Percentiles rank a stretch among this genome's conserved stretches.
Evolutionary conservation across 169 alveolate genomes (phyloP).

Genomic region (Plasmodium reichenowi): DNA sequence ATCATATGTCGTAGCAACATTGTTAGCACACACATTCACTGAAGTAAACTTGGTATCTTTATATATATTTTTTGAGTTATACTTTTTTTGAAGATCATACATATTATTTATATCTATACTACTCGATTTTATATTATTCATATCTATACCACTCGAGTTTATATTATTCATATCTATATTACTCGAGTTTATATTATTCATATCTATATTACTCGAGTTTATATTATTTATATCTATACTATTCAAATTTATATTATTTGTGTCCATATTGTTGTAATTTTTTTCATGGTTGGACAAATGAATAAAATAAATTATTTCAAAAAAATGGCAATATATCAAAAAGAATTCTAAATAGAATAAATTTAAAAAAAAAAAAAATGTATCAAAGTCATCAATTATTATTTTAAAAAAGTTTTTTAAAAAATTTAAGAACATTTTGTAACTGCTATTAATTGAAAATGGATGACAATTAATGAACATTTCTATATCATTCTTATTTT

Average conservation of each 20-base stretch:
- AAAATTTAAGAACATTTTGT: slow-evolving; percentile 49
- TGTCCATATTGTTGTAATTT: slow-evolving; percentile 4
- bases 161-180: no score
- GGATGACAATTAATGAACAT: slow-evolving; percentile 3
- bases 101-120: neutral
- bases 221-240: no score
- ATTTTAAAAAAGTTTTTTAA: slow-evolving; percentile 49
- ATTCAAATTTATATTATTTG: neutral
- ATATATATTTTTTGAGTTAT: neutral
- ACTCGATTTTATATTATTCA: no score
- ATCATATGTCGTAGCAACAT: neutral
- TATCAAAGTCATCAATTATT: slow-evolving; percentile 30
- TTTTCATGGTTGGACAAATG: slow-evolving; percentile 11
- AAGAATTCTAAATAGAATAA: slow-evolving; percentile 29
- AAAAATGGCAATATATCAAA: slow-evolving; percentile 46
- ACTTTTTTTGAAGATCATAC: neutral
- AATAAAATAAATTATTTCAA: slow-evolving; percentile 43
- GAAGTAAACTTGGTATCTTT: neutral
- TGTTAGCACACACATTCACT: no score
- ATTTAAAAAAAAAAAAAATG: slow-evolving; percentile 41
- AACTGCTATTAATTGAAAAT: slow-evolving; percentile 30
- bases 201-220: no score
- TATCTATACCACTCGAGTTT: no score
- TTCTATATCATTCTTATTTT: slow-evolving; percentile 1
- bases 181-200: no score